phyloP scores from a whole-genome alignment of 805 yeast genomes.

The Candida pseudofarinosa region DNA sequence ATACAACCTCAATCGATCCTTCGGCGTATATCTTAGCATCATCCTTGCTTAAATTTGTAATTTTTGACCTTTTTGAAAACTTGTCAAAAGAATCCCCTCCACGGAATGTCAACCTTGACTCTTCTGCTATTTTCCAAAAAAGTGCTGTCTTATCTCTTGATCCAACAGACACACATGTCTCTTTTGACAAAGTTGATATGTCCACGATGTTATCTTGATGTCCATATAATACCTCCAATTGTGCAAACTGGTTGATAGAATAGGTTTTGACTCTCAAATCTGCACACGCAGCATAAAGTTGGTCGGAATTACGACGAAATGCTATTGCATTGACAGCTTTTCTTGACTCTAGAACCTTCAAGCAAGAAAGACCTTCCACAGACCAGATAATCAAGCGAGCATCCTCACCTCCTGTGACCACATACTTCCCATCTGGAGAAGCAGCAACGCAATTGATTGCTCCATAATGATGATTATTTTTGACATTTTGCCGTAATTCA shows the following conservation, averaged over 20 bases:
- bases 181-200: conserved; percentile 75
- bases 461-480: conserved; percentile 69
- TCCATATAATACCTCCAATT: conserved; percentile 87
- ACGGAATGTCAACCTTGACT: conserved; percentile 86
- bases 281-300: conserved; percentile 87
- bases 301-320: conserved; percentile 79
- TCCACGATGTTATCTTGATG: conserved; percentile 90
- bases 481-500: conserved; percentile 44
- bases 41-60: conserved; percentile 18
- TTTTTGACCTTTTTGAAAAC: conserved; percentile 33
- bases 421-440: conserved; percentile 79
- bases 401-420: conserved; percentile 90
- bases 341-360: conserved; percentile 73
- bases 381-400: conserved; percentile 83
- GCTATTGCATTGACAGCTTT: conserved; percentile 69
- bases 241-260: conserved; percentile 80
- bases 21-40: conserved; percentile 50
- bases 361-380: conserved; percentile 67
- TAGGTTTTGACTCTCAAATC: conserved; percentile 88
- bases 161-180: conserved; percentile 94
- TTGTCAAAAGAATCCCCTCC: conserved; percentile 69
- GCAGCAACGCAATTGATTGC: conserved; percentile 77
- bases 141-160: conserved; percentile 92
- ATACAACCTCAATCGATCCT: conserved; percentile 86
- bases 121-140: conserved; percentile 96